Base-by-base conservation (phyloP, 2,329 filamentous ascomycete genomes). In the Metarhizium album region DNA sequence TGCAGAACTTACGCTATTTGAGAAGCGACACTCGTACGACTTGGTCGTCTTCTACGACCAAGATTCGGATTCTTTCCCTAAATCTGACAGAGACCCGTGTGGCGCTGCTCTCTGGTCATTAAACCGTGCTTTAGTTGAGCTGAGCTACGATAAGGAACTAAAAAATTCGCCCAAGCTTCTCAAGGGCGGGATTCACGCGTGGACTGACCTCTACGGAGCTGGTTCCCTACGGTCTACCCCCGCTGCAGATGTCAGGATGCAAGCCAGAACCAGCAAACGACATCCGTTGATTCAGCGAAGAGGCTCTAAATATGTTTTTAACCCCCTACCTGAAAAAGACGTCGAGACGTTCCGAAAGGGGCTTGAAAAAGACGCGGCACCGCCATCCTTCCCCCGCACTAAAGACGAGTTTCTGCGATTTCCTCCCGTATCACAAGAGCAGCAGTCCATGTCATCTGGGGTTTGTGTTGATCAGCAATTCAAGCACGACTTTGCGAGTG, bases 41-140 rank as follows among this genome's bases (percentile, higher is more conserved):
- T 69, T 96, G 42, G 79, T 98, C 11, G 87, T 98, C 0, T 93
- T 94, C 60, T 95, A 97, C 64, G 90, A 98, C 64, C 79, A 91
- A 57, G 54, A 76, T 64, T 74, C 87, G 61, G 52, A 77, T 67
- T 57, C 72, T 55, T 59, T 94, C 20, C 55, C 57, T 53, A 52
- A 55, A 51, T 59, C 59, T 54, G 64, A 57, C 49, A 63, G 57
- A 23, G 66, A 65, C 48, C 58, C 65, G 58, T 67, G 66, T 62
- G 76, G 67, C 65, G 70, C 60, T 61, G 79, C 82, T n/a, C 67
- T 96, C 20, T 74, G 83, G 56, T 83, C 83, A 16, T 72, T 98
- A 13, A 82, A 86, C 60, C 83, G 89, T 55, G 90, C 91, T 1
- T 71, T 98, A 3, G 82, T 83, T 48, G 83, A 93, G 52, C 94